A percentile compares a stretch with the other conserved stretches of the same genome.
phyloP scores from a whole-genome alignment of 1,284 basidiomycete species.

The Chalciporus piperatoides region DNA sequence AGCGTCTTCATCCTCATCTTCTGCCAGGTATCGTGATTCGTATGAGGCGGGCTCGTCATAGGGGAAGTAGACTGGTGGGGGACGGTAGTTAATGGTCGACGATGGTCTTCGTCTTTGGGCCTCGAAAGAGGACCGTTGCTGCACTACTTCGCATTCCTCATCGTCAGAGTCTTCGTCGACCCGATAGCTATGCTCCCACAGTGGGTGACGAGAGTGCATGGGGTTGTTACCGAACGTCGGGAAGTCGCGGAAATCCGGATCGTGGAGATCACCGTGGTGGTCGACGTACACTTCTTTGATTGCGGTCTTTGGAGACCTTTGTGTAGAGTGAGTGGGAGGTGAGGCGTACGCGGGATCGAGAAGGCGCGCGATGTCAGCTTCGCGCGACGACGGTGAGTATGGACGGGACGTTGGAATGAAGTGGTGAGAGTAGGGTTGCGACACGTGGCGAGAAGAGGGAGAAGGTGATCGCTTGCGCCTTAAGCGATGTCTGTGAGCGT shows the following conservation, averaged over 20 bases:
- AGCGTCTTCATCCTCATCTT: slow-evolving; percentile 32
- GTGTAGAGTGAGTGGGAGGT: slow-evolving; percentile 30
- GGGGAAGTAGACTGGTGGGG: slow-evolving; percentile 23
- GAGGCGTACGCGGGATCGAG: slow-evolving; percentile 62
- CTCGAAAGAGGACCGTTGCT: slow-evolving; percentile 19
- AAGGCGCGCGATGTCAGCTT: slow-evolving; percentile 53
- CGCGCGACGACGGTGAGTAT: slow-evolving; percentile 32
- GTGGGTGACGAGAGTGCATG: slow-evolving; percentile 19
- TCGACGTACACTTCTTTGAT: slow-evolving; percentile 50
- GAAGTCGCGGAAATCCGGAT: slow-evolving; percentile 66
- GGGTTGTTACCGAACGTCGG: slow-evolving; percentile 36
- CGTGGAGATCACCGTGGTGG: slow-evolving; percentile 58
- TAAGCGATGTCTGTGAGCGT: slow-evolving; percentile 23
- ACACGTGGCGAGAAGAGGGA: slow-evolving; percentile 17
- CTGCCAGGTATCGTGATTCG: slow-evolving; percentile 28
- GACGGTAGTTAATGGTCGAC: slow-evolving; percentile 21
- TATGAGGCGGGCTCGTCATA: slow-evolving; percentile 35
- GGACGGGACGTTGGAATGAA: slow-evolving; percentile 20
- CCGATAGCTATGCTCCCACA: slow-evolving; percentile 23
- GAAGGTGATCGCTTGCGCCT: slow-evolving; percentile 25
- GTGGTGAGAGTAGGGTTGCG: slow-evolving; percentile 5
- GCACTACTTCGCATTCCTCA: slow-evolving; percentile 19
- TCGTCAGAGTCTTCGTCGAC: slow-evolving; percentile 33
- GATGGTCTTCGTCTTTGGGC: slow-evolving; percentile 22
- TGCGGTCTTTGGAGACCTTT: slow-evolving; percentile 26